A percentile compares a stretch with the other conserved stretches of the same genome.
Conservation (phyloP, 2,329 filamentous ascomycete species). For the Sporothrix mexicana region DNA sequence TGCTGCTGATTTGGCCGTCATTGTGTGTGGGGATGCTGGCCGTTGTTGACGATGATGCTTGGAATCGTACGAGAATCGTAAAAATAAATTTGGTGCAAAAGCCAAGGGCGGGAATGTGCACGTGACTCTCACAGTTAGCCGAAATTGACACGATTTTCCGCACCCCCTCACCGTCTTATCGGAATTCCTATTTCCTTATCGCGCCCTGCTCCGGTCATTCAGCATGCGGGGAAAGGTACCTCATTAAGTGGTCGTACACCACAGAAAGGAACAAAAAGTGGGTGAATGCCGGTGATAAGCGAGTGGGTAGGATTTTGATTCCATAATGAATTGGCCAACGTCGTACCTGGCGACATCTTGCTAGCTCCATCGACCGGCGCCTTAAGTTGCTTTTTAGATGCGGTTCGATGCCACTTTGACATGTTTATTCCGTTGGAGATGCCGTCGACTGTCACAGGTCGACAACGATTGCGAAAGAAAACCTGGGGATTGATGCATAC, state of each 20-base stretch:
- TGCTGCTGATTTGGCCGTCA: slow-evolving; percentile 50
- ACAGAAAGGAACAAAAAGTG: too few relatives aligned
- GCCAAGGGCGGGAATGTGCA: too few relatives aligned
- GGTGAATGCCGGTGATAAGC: slow-evolving; percentile 22
- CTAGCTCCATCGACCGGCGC: background rate
- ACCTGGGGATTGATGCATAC: slow-evolving; percentile 22
- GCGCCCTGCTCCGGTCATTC: background rate
- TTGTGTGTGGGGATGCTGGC: slow-evolving; percentile 8
- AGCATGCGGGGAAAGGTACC: slow-evolving; percentile 7
- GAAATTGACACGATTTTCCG: too few relatives aligned
- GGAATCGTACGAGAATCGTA: background rate
- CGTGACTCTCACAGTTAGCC: background rate
- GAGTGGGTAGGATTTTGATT: background rate
- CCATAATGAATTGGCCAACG: slow-evolving; percentile 2
- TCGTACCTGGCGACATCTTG: slow-evolving; percentile 15
- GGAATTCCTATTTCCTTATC: slow-evolving; percentile 5
- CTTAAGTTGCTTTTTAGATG: background rate
- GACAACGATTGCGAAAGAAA: background rate
- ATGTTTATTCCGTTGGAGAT: background rate
- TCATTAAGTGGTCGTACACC: background rate
- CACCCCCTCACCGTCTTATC: background rate
- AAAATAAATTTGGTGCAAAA: background rate
- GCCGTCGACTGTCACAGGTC: background rate
- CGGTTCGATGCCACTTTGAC: background rate
- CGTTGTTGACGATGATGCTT: background rate